phyloP scores from a whole-genome alignment of 1,284 basidiomycete genomes.

The Rhodotorula sp. region DNA sequence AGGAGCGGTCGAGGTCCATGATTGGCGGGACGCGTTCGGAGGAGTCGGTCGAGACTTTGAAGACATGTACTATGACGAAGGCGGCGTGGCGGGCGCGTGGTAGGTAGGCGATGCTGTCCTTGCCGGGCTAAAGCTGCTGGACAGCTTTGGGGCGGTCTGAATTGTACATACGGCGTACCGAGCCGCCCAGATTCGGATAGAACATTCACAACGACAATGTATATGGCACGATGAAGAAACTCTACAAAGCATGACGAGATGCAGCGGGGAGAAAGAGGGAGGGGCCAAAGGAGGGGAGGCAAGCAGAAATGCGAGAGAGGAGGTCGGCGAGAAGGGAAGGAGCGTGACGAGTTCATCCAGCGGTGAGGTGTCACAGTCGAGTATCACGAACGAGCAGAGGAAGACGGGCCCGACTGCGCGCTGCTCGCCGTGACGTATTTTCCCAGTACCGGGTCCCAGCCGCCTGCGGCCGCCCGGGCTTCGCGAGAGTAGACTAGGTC shows the following conservation, averaged over 20 bases:
- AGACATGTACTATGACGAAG: conserved; percentile 28
- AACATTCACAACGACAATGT: background rate
- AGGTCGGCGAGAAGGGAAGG: too few relatives aligned
- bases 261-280: too few relatives aligned
- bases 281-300: too few relatives aligned
- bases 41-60: conserved; percentile 41
- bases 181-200: background rate
- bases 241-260: too few relatives aligned
- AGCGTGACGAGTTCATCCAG: too few relatives aligned
- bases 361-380: background rate
- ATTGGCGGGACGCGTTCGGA: conserved; percentile 30
- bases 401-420: background rate
- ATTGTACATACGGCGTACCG: too few relatives aligned
- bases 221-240: background rate
- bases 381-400: background rate
- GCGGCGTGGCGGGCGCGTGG: conserved; percentile 13
- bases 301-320: too few relatives aligned
- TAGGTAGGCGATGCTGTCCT: background rate
- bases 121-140: background rate
- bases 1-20: conserved; percentile 36
- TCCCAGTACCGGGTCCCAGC: conserved; percentile 18
- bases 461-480: conserved; percentile 12
- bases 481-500: conserved; percentile 19
- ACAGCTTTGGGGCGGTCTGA: background rate
- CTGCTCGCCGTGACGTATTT: conserved; percentile 13